Conservation (phyloP, 208 protist species). For the Kentomonas sorsogonicus region DNA sequence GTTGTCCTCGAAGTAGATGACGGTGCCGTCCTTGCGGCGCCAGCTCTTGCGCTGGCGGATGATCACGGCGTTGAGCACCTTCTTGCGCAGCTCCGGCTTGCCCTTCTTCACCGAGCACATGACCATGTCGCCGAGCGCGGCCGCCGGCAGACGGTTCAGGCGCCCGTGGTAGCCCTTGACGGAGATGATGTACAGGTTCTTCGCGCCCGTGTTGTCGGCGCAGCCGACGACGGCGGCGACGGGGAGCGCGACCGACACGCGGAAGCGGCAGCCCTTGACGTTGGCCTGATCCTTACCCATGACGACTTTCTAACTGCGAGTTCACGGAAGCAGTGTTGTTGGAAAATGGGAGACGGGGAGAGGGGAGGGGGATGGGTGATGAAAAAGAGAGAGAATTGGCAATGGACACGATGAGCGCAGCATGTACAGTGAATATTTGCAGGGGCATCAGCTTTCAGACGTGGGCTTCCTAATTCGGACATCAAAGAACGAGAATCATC, state of each 20-base stretch:
- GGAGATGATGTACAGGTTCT: slow-evolving; percentile 99
- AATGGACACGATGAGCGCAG: neutral
- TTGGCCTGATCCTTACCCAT: slow-evolving; percentile 90
- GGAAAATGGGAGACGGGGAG: neutral
- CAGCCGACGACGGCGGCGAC: slow-evolving; percentile 99
- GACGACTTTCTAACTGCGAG: too few species aligned
- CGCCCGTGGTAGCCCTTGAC: slow-evolving; percentile 97
- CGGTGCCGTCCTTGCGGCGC: slow-evolving; percentile 97
- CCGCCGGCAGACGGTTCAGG: slow-evolving; percentile 98
- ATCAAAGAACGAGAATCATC: too few species aligned
- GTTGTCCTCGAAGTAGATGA: slow-evolving; percentile 99
- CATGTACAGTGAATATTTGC: neutral
- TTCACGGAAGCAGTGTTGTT: too few species aligned
- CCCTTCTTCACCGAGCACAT: slow-evolving; percentile 99
- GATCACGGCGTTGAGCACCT: slow-evolving; percentile 97
- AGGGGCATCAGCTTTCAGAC: neutral
- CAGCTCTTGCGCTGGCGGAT: slow-evolving; percentile 99
- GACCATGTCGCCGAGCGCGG: slow-evolving; percentile 98
- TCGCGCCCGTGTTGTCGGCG: slow-evolving; percentile 99
- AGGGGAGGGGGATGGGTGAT: too few species aligned
- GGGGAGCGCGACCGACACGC: slow-evolving; percentile 98
- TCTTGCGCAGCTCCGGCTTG: slow-evolving; percentile 99
- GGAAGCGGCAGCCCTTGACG: slow-evolving; percentile 96
- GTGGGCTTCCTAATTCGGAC: too few species aligned
- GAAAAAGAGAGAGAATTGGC: slow-evolving; percentile 1